These are phyloP conservation scores for Claviceps humidiphila DNA, from an alignment of 2,329 filamentous ascomycete genomes.

Conservation along the genomic window DNA sequence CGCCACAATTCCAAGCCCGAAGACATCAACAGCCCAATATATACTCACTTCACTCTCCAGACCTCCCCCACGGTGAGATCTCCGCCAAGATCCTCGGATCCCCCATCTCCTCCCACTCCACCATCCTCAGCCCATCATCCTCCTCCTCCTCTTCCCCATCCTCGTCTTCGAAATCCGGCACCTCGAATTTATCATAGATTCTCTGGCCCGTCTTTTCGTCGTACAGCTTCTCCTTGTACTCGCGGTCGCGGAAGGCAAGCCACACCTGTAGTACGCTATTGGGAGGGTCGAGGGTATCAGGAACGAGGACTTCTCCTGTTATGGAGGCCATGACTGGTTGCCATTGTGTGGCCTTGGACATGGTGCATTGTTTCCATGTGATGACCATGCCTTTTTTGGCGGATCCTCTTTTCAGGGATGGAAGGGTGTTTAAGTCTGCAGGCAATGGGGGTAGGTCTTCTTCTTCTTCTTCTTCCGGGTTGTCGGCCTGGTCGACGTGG, in stretches of 20 bases:
- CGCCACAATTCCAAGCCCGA: too few species aligned
- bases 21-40: too few species aligned
- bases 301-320: constrained; percentile 52
- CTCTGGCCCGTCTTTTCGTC: constrained; percentile 57
- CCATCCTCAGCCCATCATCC: constrained; percentile 47
- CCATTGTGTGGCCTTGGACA: constrained; percentile 51
- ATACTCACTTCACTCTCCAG: neutral
- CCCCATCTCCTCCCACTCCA: constrained; percentile 50
- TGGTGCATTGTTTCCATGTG: constrained; percentile 51
- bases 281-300: constrained; percentile 31
- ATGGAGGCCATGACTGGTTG: constrained; percentile 49
- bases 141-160: constrained; percentile 33
- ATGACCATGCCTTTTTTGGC: constrained; percentile 49
- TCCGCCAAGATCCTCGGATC: constrained; percentile 51
- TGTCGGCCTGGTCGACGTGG: constrained; percentile 16
- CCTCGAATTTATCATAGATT: constrained; percentile 67
- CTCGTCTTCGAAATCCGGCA: constrained; percentile 48
- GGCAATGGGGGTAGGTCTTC: constrained; percentile 51
- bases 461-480: neutral
- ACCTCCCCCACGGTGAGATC: constrained; percentile 7
- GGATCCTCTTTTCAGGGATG: constrained; percentile 32
- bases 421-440: constrained; percentile 39
- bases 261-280: constrained; percentile 37
- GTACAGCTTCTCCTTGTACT: constrained; percentile 42
- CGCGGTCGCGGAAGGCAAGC: constrained; percentile 57